Evolutionary conservation across 352 stramenopile genomes (phyloP).

Genomic region (Globisporangium camurandrum): DNA sequence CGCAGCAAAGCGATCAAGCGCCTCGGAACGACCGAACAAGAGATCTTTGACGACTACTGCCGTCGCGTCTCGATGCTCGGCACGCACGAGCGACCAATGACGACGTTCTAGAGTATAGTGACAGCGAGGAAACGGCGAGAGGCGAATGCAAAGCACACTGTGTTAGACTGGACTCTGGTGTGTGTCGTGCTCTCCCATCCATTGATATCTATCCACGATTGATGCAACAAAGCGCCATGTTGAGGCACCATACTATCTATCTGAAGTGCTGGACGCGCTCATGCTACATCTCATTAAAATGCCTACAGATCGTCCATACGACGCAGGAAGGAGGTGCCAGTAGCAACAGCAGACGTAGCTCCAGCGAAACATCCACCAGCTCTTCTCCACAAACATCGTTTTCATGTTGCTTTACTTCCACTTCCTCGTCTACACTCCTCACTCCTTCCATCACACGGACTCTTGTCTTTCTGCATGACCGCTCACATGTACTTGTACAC

Average conservation of each 20-base stretch:
- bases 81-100: slow-evolving; percentile 12
- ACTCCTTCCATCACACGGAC: too few relatives aligned
- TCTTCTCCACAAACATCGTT: background rate
- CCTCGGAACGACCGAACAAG: slow-evolving; percentile 46
- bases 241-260: too few relatives aligned
- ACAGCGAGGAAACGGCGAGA: too few relatives aligned
- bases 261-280: too few relatives aligned
- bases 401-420: background rate
- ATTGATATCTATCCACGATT: too few relatives aligned
- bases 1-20: slow-evolving; percentile 50
- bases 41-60: slow-evolving; percentile 59
- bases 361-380: background rate
- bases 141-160: too few relatives aligned
- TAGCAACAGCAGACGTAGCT: background rate
- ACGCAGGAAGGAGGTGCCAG: background rate
- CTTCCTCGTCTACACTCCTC: background rate
- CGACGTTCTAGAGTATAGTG: slow-evolving; percentile 12
- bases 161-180: too few relatives aligned
- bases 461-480: too few relatives aligned
- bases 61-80: slow-evolving; percentile 42
- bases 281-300: background rate
- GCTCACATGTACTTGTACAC: slow-evolving; percentile 20
- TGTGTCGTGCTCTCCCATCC: too few relatives aligned
- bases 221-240: too few relatives aligned
- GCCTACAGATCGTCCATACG: background rate